Evolutionary conservation across 495 filamentous ascomycete species (phyloP), one percentile per base, ranked within the genome.

Genomic region (Astrothelium macrocarpum): DNA sequence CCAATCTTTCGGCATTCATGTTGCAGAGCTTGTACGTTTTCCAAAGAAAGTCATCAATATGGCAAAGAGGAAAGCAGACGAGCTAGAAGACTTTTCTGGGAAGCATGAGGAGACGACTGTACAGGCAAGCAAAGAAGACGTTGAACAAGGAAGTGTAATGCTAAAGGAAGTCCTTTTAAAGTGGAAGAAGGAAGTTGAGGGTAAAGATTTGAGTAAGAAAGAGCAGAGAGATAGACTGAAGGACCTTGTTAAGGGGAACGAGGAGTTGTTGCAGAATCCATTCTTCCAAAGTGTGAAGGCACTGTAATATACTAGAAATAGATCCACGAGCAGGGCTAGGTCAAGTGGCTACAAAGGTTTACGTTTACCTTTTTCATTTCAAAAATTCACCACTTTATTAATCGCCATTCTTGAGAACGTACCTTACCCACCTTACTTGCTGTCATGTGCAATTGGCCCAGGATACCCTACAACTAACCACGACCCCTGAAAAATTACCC

Each of bases 11-110:
- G 94, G 94, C 68, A 98, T 98, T 72, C 94, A 98, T 74, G 94
- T 99, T 14, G 94, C 94, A 11, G 94, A 99, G 77, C 84, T 99
- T 1, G 94, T 99, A 10, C 84, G 92, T n/a, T 99, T 99, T 79
- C 94, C 94, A 1, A 85, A 89, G 61, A 99, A 97, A 76, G 94
- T 99, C 4, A 89, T 99, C 61, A 91, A 91, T 69, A 99, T 97
- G 94, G 94, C 94, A 29, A 96, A 95, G 77, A 84, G 94, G 65
- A 97, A 97, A 77, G 94, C 94, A 1, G 94, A 96, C 73, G 94
- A 99, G 79, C 80, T 99, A 20, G 94, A 99, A 74, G 94, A 98
- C 73, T 98, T 98, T 69, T 88, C 89, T 0, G 85, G 85, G 60
- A 86, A 90, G 70, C 82, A 85, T 70, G 87, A 85, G 42, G 79